Base-by-base conservation (phyloP, 305 asterid species). In the Rubia balearica region DNA sequence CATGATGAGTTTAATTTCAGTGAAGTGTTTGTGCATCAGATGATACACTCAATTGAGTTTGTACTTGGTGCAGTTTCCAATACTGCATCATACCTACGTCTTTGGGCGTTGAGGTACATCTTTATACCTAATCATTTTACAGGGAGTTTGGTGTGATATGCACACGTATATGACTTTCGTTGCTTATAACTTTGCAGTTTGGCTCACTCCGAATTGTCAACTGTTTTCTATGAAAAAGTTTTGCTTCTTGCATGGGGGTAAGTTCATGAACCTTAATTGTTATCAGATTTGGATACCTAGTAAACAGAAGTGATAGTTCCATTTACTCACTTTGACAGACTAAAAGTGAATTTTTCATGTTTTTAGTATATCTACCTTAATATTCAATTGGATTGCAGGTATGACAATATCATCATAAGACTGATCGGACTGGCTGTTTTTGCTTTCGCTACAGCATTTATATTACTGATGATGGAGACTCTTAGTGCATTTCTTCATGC, bases 401-500 rank as follows among this genome's bases (percentile, higher is more conserved):
- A 94, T 61, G 83, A 94, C 24, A 94, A 82, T 81, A 73, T 89
- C 70, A 27, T 91, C 76, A 79, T 91, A 75, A 92, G 96, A 22
- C 64, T 91, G 75, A 81, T 84, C 68, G 98, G 97, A 73, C 80
- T 94, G 79, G 91, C 84, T 41, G 96, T 94, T 71, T 94, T 94
- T 76, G 87, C 91, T 66, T 93, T 93, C 72, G 98, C 96, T 41
- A 93, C 97, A 48, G 92, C 95, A 40, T 91, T 89, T 76, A 85
- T 93, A 74, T 89, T 93, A 60, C 96, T 93, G 67, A 91, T 91
- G 96, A 93, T 93, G 98, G 98, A 93, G 74, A 91, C 91, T 24
- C 96, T 91, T 36, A 93, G 98, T 74, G 98, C 98, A 75, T 91
- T 93, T 85, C 97, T 93, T 79, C 98, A 93, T 45, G 96, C 97